phyloP scores from a whole-genome alignment of 805 yeast genomes.

The Schwanniomyces vanrijiae region DNA sequence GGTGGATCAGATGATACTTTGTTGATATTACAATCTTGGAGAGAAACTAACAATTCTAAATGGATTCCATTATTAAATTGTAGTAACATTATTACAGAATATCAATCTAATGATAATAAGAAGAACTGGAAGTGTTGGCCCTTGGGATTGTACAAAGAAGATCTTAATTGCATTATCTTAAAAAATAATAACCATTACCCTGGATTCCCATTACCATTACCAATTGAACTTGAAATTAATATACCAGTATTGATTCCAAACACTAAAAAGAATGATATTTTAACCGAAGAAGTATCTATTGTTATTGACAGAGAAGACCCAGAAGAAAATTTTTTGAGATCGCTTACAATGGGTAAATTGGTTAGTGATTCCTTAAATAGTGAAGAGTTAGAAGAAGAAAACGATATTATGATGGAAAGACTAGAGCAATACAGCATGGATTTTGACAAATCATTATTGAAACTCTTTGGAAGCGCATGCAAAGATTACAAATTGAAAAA shows the following conservation, averaged over 20 bases:
- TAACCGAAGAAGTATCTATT: conserved; percentile 11
- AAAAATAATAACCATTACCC: conserved; percentile 70
- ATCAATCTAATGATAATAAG: conserved; percentile 46
- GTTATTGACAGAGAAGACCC: conserved; percentile 35
- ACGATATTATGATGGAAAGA: conserved; percentile 47
- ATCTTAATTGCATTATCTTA: conserved; percentile 70
- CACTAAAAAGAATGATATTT: conserved; percentile 17
- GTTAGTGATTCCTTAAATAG: conserved; percentile 52
- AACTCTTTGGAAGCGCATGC: conserved; percentile 74
- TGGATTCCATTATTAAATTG: conserved; percentile 87
- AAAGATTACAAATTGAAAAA: conserved; percentile 60
- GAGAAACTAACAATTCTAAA: conserved; percentile 68
- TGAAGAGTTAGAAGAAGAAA: conserved; percentile 26
- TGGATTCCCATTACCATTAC: conserved; percentile 79
- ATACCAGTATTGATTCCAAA: conserved; percentile 53
- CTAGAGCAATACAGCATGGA: conserved; percentile 51
- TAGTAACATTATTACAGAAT: conserved; percentile 40
- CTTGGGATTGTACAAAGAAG: conserved; percentile 69
- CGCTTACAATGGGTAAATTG: conserved; percentile 59
- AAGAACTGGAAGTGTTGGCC: conserved; percentile 82
- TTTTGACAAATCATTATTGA: conserved; percentile 76
- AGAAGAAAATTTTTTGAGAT: conserved; percentile 65
- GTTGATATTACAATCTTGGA: conserved; percentile 73
- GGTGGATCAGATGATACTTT: conserved; percentile 73
- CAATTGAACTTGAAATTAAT: conserved; percentile 70